Evolutionary conservation across 164 flowering plant species (phyloP).

Genomic region (Liriodendron chinense): DNA sequence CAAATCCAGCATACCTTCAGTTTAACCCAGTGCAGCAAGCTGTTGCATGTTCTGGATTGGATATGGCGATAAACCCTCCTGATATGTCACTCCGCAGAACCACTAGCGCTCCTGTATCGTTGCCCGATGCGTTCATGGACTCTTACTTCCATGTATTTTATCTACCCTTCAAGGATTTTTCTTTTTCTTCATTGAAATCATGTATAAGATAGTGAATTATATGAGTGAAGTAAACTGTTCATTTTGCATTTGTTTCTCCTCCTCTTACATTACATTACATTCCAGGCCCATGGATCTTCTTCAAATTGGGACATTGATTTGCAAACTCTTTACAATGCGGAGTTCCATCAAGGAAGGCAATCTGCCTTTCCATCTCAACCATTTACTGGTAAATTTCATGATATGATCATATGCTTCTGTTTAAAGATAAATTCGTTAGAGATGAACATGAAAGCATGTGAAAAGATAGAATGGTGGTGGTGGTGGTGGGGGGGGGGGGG

Average conservation of each 20-base stretch:
- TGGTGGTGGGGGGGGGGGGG: too few relatives aligned
- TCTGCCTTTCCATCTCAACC: slow-evolving; percentile 45
- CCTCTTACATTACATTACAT: slow-evolving; percentile 3
- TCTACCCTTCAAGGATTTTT: neutral
- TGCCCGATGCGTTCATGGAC: slow-evolving; percentile 52
- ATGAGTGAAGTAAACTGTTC: neutral
- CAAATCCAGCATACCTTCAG: slow-evolving; percentile 45
- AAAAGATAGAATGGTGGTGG: too few relatives aligned
- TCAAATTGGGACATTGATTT: slow-evolving; percentile 66
- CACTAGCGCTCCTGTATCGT: slow-evolving; percentile 55
- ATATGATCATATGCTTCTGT: neutral
- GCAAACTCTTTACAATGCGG: slow-evolving; percentile 51
- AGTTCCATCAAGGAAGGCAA: slow-evolving; percentile 56
- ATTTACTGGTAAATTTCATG: slow-evolving; percentile 23
- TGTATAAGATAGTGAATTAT: neutral
- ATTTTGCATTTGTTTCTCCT: neutral
- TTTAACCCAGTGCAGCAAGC: slow-evolving; percentile 42
- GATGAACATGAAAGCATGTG: too few relatives aligned
- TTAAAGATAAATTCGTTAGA: too few relatives aligned
- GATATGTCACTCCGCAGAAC: slow-evolving; percentile 56
- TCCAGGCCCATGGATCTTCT: slow-evolving; percentile 46
- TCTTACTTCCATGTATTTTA: slow-evolving; percentile 60
- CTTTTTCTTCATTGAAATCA: neutral
- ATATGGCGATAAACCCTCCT: slow-evolving; percentile 37
- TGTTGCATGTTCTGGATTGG: slow-evolving; percentile 42